A percentile compares a stretch with the other conserved stretches of the same genome.
phyloP scores from a whole-genome alignment of 768 basidiomycete species.

The Collybiopsis confluens region DNA sequence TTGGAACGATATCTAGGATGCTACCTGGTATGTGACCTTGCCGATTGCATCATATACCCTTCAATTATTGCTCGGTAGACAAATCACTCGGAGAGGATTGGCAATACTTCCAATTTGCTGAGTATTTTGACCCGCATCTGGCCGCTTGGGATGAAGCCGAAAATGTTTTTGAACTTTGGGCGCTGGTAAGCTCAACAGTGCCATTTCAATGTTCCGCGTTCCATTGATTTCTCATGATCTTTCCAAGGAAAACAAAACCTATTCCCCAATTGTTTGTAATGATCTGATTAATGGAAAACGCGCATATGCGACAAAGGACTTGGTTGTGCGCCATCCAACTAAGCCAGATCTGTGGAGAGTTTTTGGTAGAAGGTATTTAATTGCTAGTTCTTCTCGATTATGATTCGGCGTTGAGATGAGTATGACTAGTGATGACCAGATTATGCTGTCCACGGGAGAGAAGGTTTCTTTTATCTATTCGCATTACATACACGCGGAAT shows the following conservation, averaged over 20 bases:
- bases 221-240: neutral
- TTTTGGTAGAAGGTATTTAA: slow-evolving; percentile 22
- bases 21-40: neutral
- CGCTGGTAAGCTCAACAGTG: no score
- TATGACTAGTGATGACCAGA: slow-evolving; percentile 45
- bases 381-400: no score
- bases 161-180: neutral
- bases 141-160: no score
- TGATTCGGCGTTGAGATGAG: no score
- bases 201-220: no score
- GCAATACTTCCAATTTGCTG: neutral
- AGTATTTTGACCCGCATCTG: no score
- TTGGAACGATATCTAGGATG: no score
- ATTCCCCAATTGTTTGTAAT: slow-evolving; percentile 21
- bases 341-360: slow-evolving; percentile 24
- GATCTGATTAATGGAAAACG: slow-evolving; percentile 18
- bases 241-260: slow-evolving; percentile 12
- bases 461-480: no score
- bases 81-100: neutral
- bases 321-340: slow-evolving; percentile 29
- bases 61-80: no score
- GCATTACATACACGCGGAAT: no score
- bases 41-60: neutral
- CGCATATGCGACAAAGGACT: slow-evolving; percentile 28
- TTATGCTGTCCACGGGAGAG: slow-evolving; percentile 33